Percentiles rank a stretch among this genome's conserved stretches.
phyloP scores from a whole-genome alignment of 2,329 filamentous ascomycete species.

The Colletotrichum horii region DNA sequence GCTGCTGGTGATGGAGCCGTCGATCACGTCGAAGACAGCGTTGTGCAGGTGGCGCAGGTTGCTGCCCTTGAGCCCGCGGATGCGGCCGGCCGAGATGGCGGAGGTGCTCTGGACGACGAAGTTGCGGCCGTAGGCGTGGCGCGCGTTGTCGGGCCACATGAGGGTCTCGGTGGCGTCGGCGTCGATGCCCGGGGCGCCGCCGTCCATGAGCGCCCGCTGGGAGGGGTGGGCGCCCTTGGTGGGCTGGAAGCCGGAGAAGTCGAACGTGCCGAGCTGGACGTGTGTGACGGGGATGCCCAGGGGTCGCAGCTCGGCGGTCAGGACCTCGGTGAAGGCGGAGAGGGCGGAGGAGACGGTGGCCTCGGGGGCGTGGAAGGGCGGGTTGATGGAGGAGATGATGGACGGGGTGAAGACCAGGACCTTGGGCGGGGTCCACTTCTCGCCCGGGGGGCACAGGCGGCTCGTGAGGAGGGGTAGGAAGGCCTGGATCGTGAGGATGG shows the following conservation, averaged over 20 bases:
- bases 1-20: slow-evolving; percentile 63
- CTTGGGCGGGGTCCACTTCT: slow-evolving; percentile 63
- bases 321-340: slow-evolving; percentile 82
- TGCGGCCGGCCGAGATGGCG: slow-evolving; percentile 60
- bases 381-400: slow-evolving; percentile 80
- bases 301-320: slow-evolving; percentile 79
- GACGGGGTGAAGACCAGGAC: slow-evolving; percentile 80
- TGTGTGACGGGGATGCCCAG: slow-evolving; percentile 82
- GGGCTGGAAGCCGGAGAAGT: slow-evolving; percentile 72
- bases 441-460: slow-evolving; percentile 58
- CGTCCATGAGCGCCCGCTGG: slow-evolving; percentile 44
- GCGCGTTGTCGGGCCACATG: slow-evolving; percentile 67
- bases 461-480: slow-evolving; percentile 82
- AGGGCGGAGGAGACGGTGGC: slow-evolving; percentile 85
- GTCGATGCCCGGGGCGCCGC: slow-evolving; percentile 41
- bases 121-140: slow-evolving; percentile 67
- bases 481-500: slow-evolving; percentile 85
- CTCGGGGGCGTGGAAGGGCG: slow-evolving; percentile 84
- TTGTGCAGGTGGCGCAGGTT: slow-evolving; percentile 82
- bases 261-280: slow-evolving; percentile 90
- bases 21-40: slow-evolving; percentile 88
- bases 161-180: slow-evolving; percentile 58
- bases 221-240: slow-evolving; percentile 42
- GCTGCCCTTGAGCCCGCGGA: slow-evolving; percentile 69
- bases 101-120: slow-evolving; percentile 61